These are phyloP conservation scores for Bryum argenteum DNA, from an alignment of 225 moss, liverwort and hornwort genomes.

Conservation along the genomic window DNA sequence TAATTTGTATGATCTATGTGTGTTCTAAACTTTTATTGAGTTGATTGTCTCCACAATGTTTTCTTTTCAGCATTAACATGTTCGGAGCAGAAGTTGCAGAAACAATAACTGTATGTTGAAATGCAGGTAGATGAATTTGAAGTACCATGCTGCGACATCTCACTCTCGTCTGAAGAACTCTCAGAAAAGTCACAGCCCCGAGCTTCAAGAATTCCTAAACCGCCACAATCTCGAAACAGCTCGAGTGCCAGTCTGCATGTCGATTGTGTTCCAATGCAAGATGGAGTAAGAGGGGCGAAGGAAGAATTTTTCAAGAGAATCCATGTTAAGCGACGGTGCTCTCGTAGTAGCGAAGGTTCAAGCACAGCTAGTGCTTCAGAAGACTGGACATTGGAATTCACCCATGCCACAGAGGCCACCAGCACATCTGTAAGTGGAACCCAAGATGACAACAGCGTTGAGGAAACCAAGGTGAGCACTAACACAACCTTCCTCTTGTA, in stretches of 20 bases:
- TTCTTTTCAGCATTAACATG: slow-evolving; percentile 11
- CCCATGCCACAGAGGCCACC: slow-evolving; percentile 31
- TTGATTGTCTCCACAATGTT: background rate
- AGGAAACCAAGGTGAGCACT: slow-evolving; percentile 37
- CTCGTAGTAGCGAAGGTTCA: slow-evolving; percentile 49
- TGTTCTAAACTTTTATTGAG: background rate
- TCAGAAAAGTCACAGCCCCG: slow-evolving; percentile 23
- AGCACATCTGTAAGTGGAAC: slow-evolving; percentile 41
- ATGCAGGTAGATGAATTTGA: slow-evolving; percentile 40
- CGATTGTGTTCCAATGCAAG: slow-evolving; percentile 29
- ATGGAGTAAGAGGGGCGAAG: slow-evolving; percentile 45
- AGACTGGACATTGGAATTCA: slow-evolving; percentile 67
- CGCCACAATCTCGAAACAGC: slow-evolving; percentile 16
- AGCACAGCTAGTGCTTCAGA: slow-evolving; percentile 65
- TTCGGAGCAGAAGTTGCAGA: background rate
- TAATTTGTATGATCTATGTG: slow-evolving; percentile 9
- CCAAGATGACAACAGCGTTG: slow-evolving; percentile 31
- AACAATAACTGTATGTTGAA: background rate
- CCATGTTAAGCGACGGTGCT: slow-evolving; percentile 35
- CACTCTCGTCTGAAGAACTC: slow-evolving; percentile 30
- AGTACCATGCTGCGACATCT: slow-evolving; percentile 35
- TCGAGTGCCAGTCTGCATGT: slow-evolving; percentile 16
- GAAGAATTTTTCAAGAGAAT: slow-evolving; percentile 43
- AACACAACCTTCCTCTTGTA: background rate
- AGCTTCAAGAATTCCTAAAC: slow-evolving; percentile 25